Conservation (phyloP, 306 rosid species). For the Betula pendula region DNA sequence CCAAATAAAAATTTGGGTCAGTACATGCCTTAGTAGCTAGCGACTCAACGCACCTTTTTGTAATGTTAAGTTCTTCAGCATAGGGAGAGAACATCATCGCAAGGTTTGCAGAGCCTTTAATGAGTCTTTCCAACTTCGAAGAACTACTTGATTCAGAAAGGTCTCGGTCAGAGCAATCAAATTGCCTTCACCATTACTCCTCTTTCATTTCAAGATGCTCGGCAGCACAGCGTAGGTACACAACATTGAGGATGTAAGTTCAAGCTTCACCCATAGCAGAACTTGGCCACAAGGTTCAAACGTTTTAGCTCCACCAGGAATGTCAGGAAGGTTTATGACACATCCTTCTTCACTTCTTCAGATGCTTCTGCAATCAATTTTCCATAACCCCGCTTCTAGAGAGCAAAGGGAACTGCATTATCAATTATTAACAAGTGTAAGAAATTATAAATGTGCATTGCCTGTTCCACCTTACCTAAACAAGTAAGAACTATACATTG, state of each 20-base stretch:
- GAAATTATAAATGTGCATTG: no score
- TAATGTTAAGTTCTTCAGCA: slow-evolving; percentile 77
- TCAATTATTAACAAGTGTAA: slow-evolving; percentile 23
- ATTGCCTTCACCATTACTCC: slow-evolving; percentile 88
- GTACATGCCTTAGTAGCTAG: slow-evolving; percentile 84
- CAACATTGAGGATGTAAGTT: slow-evolving; percentile 88
- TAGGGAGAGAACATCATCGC: slow-evolving; percentile 53
- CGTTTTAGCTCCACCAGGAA: slow-evolving; percentile 93
- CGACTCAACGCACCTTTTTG: slow-evolving; percentile 87
- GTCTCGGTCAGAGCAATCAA: slow-evolving; percentile 67
- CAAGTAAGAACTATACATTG: neutral
- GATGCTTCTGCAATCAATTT: slow-evolving; percentile 72
- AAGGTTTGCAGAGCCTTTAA: slow-evolving; percentile 83
- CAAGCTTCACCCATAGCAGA: slow-evolving; percentile 98
- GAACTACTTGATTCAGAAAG: slow-evolving; percentile 81
- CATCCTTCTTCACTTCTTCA: slow-evolving; percentile 70
- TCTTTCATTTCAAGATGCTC: slow-evolving; percentile 93
- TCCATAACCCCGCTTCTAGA: slow-evolving; percentile 96
- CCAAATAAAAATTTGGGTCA: slow-evolving; percentile 92
- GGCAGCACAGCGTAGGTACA: slow-evolving; percentile 85
- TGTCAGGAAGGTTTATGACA: slow-evolving; percentile 50
- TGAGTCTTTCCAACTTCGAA: slow-evolving; percentile 90
- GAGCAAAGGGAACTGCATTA: slow-evolving; percentile 95
- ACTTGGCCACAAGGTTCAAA: slow-evolving; percentile 93
- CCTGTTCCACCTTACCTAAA: no score